Base-by-base conservation (phyloP, 129 eudicot genomes). In the Saposhnikovia divaricata region DNA sequence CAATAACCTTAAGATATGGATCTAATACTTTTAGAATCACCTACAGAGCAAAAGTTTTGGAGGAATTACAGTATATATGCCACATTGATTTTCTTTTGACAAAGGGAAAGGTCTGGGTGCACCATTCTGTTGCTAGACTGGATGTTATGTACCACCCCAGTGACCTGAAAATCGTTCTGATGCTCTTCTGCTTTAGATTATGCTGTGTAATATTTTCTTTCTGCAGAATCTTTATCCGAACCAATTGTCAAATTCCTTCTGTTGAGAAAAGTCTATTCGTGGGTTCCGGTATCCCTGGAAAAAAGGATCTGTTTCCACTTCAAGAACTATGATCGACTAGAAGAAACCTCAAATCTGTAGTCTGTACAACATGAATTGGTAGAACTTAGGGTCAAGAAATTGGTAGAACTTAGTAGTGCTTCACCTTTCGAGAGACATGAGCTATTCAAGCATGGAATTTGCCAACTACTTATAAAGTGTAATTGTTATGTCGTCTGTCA, bases 141-240 rank as follows among this genome's bases (percentile, higher is more conserved):
- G 87, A 85, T 55, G 85, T 83, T 28, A 85, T 88, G 85, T 82
- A 79, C 72, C 89, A 88, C 59, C 89, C 86, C 12, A 87, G 91
- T 40, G 85, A 88, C n/a, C 87, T 81, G 18, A 72, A 79, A 18
- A 79, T 81, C 23, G 28, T 81, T 2, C 42, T 85, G 48, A 5
- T 88, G 55, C 81, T 88, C 16, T 59, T 88, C 12, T 85, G 87
- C 57, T 81, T 88, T 71, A 89, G 87, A 3, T 77, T 81, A 25
- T 89, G 91, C 15, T 85, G 91, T 48, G 82, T 85, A 71, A 77
- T 71, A 66, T 38, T 79, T 88, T n/a, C 70, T n/a, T 53, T 53
- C 82, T 6, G 91, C 89, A 21, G 84, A 88, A 53, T 42, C 76
- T 10, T 47, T 85, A 45, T 82, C 91, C 47, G 63, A 72, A 57